Base-by-base conservation (phyloP, 306 rosid genomes). In the Fragaria vesca region DNA sequence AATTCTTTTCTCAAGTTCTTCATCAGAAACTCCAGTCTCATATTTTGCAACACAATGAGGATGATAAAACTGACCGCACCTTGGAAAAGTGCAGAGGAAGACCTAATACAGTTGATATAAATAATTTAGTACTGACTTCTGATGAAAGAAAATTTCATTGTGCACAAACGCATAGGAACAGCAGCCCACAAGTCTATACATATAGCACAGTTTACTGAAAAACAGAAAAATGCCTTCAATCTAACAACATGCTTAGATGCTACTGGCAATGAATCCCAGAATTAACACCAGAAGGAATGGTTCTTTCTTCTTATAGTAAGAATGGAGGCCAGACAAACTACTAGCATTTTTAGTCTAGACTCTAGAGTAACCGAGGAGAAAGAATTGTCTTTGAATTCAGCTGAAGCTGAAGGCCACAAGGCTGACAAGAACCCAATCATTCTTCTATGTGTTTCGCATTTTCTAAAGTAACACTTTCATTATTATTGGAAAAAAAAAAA, bases 1-100 rank as follows among this genome's bases (percentile, higher is more conserved):
- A 78, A 95, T 91, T 78, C 83, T 87, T 81, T 50, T 85, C 83
- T 73, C 87, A n/a, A 88, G 89, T 34, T 89, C 97, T 69, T 77
- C 81, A 18, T 86, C 83, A 73, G 89, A 81, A 81, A 66, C 68
- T 84, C 86, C 85, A 77, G 75, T 73, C 73, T 84, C 81, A 52
- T 15, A 74, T 77, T 81, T 91, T 30, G 91, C 86, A 81, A 91
- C 84, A 81, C 98, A 95, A 13, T 15, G 86, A 30, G 97, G 93
- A 85, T 95, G 98, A 78, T 92, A 95, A 81, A 95, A 95, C 79
- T 76, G 81, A 68, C 98, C 97, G 76, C 98, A 95, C 74, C 92
- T 90, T 80, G 98, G 96, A 82, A 79, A 80, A 71, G 82, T 91
- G 74, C 98, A 95, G 48, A 73, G 85, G 77, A 92, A 90, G 79